Evolutionary conservation across 768 basidiomycete genomes (phyloP).

Genomic region (Lactarius tabidus): DNA sequence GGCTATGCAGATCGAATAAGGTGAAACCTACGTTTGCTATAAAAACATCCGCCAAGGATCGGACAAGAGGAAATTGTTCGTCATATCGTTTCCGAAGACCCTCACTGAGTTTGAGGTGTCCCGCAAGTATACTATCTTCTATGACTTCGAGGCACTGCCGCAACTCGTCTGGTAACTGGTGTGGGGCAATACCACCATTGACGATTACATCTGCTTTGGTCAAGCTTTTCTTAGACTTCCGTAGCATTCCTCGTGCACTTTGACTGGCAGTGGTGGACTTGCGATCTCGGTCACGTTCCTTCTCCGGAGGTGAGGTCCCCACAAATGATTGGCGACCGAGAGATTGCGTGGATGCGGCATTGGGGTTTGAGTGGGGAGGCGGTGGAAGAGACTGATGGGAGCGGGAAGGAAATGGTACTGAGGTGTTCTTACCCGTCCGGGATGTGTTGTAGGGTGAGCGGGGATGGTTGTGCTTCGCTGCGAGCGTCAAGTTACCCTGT

Average conservation of each 20-base stretch:
- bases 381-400: constrained; percentile 78
- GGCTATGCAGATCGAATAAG: constrained; percentile 11
- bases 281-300: constrained; percentile 36
- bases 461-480: constrained; percentile 61
- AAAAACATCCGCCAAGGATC: constrained; percentile 94
- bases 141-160: constrained; percentile 83
- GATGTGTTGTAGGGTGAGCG: constrained; percentile 70
- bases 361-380: constrained; percentile 50
- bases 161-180: constrained; percentile 84
- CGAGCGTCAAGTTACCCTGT: constrained; percentile 28
- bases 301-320: constrained; percentile 38
- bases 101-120: constrained; percentile 81
- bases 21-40: constrained; percentile 70
- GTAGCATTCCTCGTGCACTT: constrained; percentile 45
- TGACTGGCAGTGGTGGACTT: constrained; percentile 40
- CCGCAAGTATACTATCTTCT: constrained; percentile 80
- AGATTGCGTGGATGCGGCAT: constrained; percentile 65
- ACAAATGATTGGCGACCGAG: constrained; percentile 64
- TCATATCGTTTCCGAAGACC: constrained; percentile 88
- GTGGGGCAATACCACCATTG: constrained; percentile 57
- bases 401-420: constrained; percentile 73
- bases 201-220: constrained; percentile 41
- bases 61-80: constrained; percentile 91
- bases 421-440: constrained; percentile 39
- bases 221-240: constrained; percentile 66